Conservation (phyloP, 1,139 yeast genomes). For the Scheffersomyces parashehatae region DNA sequence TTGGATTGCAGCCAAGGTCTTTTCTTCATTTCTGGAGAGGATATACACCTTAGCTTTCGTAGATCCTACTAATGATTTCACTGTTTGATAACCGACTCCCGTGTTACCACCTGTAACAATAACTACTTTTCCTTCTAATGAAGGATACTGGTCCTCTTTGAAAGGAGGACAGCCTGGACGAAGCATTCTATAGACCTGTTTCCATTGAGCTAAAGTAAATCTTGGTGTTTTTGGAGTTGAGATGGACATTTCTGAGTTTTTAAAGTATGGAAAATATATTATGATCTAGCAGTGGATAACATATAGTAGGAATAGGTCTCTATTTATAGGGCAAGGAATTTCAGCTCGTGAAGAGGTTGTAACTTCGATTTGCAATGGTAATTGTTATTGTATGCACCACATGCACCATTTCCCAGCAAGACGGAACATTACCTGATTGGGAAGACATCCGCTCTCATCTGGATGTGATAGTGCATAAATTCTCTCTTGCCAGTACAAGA, state of each 20-base stretch:
- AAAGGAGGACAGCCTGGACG: slow-evolving; percentile 3
- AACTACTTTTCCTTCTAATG: slow-evolving; percentile 19
- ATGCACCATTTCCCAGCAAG: too few species aligned
- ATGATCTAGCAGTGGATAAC: slow-evolving; percentile 26
- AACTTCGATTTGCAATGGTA: too few species aligned
- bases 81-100: slow-evolving; percentile 18
- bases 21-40: slow-evolving; percentile 18
- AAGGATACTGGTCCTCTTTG: slow-evolving; percentile 8
- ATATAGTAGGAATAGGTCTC: slow-evolving; percentile 15
- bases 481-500: too few species aligned
- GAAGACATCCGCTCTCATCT: too few species aligned
- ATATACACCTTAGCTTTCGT: slow-evolving; percentile 16
- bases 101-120: slow-evolving; percentile 22
- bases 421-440: too few species aligned
- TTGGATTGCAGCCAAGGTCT: slow-evolving; percentile 16
- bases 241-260: not conserved
- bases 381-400: too few species aligned
- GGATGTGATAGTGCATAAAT: too few species aligned
- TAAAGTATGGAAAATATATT: not conserved
- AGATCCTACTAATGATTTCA: slow-evolving; percentile 8
- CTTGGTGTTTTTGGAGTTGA: not conserved
- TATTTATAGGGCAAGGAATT: too few species aligned
- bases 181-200: slow-evolving; percentile 1
- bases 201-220: not conserved
- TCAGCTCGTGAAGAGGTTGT: too few species aligned